Base-by-base conservation (phyloP, 495 filamentous ascomycete species). In the Copromyces sp. region DNA sequence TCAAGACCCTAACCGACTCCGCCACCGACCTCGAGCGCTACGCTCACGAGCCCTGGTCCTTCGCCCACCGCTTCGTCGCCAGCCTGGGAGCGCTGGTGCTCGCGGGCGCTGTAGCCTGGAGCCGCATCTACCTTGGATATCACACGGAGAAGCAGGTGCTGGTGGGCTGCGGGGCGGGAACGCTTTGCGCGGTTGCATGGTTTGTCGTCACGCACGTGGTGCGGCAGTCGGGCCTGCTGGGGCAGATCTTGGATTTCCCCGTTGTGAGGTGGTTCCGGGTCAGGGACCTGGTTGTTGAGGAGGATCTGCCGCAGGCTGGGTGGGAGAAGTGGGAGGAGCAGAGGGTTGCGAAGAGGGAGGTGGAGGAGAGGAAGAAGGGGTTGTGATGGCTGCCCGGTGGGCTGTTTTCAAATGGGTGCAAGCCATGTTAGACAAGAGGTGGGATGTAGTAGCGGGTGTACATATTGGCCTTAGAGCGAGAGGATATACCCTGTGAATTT, bases 81-180 rank as follows among this genome's bases (percentile, higher is more conserved):
- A 89, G 90, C 39, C 53, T 86, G 14, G 79, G 86, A 9, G 88
- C 89, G 9, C 73, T 92, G 53, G 76, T 80, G 1, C 83, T 86
- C 47, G 94, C 95, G 2, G 88, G 80, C 3, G 84, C 86, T 7
- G 94, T 98, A 0, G 91, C 94, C 24, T 86, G 86, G 76, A 95
- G 92, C 74, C 84, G 95, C 42, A 86, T 97, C 70, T 99, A 99
- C 79, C 81, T 99, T 74, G 94, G 89, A 77, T 99, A 99, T 81
- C 95, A 99, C 83, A 98, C 95, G 5, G 86, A 86, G 38, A 89
- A 85, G 75, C 95, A 99, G 82, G 96, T 99, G 2, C 80, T 93
- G 14, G 94, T 91, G 1, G 95, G 95, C 14, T 89, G 82, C 72
- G 83, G 79, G 16, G 93, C 93, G 4, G 95, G 95, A 0, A 81